Conservation (phyloP, 83 land plant species). For the Isoetes engelmannii region DNA sequence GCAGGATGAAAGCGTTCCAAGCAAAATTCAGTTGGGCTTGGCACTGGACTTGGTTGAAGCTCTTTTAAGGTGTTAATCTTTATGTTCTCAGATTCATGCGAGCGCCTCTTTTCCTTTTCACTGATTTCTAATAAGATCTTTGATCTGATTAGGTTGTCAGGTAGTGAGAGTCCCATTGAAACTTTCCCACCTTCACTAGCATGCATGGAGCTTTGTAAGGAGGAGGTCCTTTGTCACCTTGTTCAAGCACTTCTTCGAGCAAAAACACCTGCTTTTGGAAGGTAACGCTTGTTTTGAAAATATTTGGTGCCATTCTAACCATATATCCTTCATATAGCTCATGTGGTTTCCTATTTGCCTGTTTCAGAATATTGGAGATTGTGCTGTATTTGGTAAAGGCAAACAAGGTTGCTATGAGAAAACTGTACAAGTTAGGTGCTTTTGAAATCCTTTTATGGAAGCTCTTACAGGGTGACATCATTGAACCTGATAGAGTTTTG, state of each 20-base stretch:
- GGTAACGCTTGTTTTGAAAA: conserved; percentile 12
- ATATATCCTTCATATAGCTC: too few relatives aligned
- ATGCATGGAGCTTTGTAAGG: conserved; percentile 34
- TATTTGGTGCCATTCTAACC: neutral
- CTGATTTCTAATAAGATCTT: neutral
- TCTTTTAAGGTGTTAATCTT: conserved; percentile 34
- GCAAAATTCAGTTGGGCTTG: conserved; percentile 44
- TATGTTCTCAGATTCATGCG: neutral
- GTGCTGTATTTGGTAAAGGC: conserved; percentile 25
- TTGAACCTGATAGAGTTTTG: conserved; percentile 33
- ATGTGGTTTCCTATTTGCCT: neutral
- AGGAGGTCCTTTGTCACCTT: conserved; percentile 46
- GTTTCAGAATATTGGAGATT: conserved; percentile 36
- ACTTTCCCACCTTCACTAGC: conserved; percentile 43
- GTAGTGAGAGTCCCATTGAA: conserved; percentile 29
- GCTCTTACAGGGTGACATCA: conserved; percentile 44
- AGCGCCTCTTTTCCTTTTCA: neutral
- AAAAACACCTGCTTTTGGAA: conserved; percentile 40
- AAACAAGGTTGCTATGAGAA: conserved; percentile 35
- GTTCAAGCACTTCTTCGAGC: conserved; percentile 50
- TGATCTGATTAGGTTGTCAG: conserved; percentile 28
- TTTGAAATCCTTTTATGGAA: conserved; percentile 49
- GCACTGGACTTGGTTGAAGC: conserved; percentile 43
- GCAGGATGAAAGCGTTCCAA: conserved; percentile 42
- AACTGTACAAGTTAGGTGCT: conserved; percentile 42